Conservation (phyloP, 2,329 filamentous ascomycete genomes). For the Aspergillus oerlinghausenensis region DNA sequence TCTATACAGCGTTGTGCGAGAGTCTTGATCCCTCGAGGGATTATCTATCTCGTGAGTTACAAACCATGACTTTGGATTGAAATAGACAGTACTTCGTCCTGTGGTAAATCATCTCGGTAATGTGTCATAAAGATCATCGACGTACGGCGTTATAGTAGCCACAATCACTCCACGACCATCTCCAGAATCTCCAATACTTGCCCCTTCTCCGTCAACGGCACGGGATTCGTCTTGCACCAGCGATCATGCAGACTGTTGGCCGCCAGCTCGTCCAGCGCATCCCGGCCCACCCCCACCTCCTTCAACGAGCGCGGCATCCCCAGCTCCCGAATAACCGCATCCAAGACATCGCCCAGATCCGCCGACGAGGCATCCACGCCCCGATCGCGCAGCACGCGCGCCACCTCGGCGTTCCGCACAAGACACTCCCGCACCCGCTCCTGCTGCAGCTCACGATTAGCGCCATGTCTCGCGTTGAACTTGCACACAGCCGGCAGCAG, state of each 20-base stretch:
- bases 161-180: slow-evolving; percentile 26
- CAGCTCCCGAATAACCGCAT: slow-evolving; percentile 48
- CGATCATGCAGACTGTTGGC: slow-evolving; percentile 48
- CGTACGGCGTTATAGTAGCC: background rate
- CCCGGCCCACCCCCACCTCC: slow-evolving; percentile 48
- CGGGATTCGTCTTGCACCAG: slow-evolving; percentile 49
- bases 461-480: slow-evolving; percentile 47
- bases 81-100: slow-evolving; percentile 2
- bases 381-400: slow-evolving; percentile 31
- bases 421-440: slow-evolving; percentile 37
- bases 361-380: slow-evolving; percentile 21
- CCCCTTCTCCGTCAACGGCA: slow-evolving; percentile 43
- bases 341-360: slow-evolving; percentile 51
- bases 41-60: background rate
- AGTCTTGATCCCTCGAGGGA: background rate
- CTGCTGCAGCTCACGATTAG: slow-evolving; percentile 43
- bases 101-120: too few species aligned
- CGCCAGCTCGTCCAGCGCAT: slow-evolving; percentile 47
- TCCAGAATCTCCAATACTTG: slow-evolving; percentile 52
- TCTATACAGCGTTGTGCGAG: background rate
- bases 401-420: slow-evolving; percentile 34
- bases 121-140: background rate
- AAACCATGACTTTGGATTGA: background rate
- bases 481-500: slow-evolving; percentile 53
- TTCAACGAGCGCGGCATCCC: slow-evolving; percentile 52